Base-by-base conservation (phyloP, 2,329 filamentous ascomycete genomes). In the Colletotrichum lindemuthianum region DNA sequence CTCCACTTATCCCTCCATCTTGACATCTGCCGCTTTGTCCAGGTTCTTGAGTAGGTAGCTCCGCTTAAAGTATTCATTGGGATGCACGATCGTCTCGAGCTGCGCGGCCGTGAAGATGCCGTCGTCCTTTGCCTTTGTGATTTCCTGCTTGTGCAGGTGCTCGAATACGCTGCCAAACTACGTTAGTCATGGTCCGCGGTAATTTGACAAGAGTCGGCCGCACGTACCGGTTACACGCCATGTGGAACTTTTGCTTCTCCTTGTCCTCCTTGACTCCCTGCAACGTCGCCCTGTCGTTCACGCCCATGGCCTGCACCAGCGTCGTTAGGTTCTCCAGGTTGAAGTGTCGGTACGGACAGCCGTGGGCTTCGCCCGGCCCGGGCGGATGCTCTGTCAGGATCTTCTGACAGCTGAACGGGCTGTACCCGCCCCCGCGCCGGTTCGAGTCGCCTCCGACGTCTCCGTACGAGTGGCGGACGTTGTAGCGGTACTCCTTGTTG, bases 401-500 rank as follows among this genome's bases (percentile, higher is more conserved):
- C 80, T 96, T 97, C 73, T 98, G 95, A 76, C 96, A 99, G 58
- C 92, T 96, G 74, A 93, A 96, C 0, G 96, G 93, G 52, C 91
- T 92, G 76, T 97, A 97, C 16, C 95, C 95, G 59, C 91, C 87
- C 45, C 93, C 91, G 58, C 95, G 88, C 37, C 95, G 87, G 74
- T 97, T 97, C 16, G 89, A 85, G 77, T 98, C 95, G 63, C 95
- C 95, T 59, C 96, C 96, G 1, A 98, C 96, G 72, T 98, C 95
- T 69, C 96, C 96, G 76, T 98, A 99, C 1, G 84, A 78, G 83
- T 99, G 95, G n/a, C 94, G 91, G 63, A 98, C 88, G 75, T 99
- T 98, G 84, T 99, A 99, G 48, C 92, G 87, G 80, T 99, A 98
- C 75, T 97, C 93, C 74, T 97, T 98, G 79, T 96, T 96, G 85